phyloP scores from a whole-genome alignment of 345 rosid genomes.

The Viola odorata region DNA sequence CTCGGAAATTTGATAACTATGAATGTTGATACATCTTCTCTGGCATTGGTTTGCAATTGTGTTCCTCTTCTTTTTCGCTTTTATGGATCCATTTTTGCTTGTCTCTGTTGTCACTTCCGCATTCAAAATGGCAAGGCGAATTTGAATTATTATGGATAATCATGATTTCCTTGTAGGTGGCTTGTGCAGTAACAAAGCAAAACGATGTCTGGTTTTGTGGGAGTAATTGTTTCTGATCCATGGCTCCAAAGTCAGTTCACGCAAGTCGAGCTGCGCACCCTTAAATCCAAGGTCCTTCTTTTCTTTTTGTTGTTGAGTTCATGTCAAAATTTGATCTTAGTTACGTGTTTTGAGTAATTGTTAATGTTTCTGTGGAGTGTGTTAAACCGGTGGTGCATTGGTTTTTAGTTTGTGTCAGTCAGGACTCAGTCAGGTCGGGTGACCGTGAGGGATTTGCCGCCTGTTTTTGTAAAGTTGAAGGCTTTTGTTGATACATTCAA shows the following conservation, averaged over 20 bases:
- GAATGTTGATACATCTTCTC: too few species aligned
- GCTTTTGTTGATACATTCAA: conserved; percentile 50
- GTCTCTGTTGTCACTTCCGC: too few species aligned
- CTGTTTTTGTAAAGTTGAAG: conserved; percentile 60
- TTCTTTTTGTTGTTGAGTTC: not conserved
- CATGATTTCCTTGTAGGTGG: too few species aligned
- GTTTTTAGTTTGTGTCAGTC: conserved; percentile 51
- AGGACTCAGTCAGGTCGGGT: conserved; percentile 52
- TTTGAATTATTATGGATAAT: too few species aligned
- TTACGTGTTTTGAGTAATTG: not conserved
- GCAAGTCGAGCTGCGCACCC: conserved; percentile 94
- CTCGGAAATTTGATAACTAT: too few species aligned
- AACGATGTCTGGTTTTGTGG: conserved; percentile 80
- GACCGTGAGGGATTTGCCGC: conserved; percentile 63
- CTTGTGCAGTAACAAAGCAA: not conserved
- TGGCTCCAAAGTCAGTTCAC: conserved; percentile 98
- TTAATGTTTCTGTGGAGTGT: not conserved
- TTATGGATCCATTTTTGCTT: too few species aligned
- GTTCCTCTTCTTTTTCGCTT: too few species aligned
- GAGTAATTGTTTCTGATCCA: conserved; percentile 91
- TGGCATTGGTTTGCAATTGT: too few species aligned
- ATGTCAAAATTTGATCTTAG: not conserved
- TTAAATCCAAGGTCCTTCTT: conserved; percentile 74
- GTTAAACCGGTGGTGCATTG: not conserved
- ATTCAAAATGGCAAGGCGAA: too few species aligned